phyloP scores from a whole-genome alignment of 2,329 filamentous ascomycete genomes.

The Tolypocladium ovalisporum region DNA sequence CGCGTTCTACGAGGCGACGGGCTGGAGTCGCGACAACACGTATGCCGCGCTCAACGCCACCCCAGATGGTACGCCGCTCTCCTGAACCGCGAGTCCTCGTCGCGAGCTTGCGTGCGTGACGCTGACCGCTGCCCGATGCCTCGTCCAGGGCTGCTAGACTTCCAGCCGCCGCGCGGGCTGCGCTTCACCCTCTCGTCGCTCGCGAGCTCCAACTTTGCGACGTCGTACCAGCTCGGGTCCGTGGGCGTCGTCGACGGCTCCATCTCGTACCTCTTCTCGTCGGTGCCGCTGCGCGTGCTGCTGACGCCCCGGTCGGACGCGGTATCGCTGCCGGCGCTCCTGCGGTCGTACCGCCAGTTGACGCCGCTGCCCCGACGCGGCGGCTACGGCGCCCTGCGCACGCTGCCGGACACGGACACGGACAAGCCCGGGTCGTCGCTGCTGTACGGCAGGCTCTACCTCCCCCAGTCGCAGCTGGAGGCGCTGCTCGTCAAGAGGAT shows the following conservation, averaged over 20 bases:
- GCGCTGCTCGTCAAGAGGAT: constrained; percentile 73
- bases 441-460: constrained; percentile 68
- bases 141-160: constrained; percentile 78
- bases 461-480: constrained; percentile 77
- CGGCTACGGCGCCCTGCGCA: constrained; percentile 1
- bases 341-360: constrained; percentile 74
- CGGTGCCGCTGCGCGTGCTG: constrained; percentile 59
- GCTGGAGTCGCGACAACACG: constrained; percentile 87
- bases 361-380: constrained; percentile 40
- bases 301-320: constrained; percentile 58
- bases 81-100: too few species aligned
- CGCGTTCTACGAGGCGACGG: constrained; percentile 76
- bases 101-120: neutral
- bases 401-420: constrained; percentile 3
- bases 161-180: constrained; percentile 73
- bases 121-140: neutral
- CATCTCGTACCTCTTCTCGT: constrained; percentile 94
- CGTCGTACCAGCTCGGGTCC: constrained; percentile 83
- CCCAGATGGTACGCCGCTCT: constrained; percentile 50
- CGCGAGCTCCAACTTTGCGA: constrained; percentile 85
- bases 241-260: constrained; percentile 90
- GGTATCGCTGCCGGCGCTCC: constrained; percentile 66
- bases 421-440: constrained; percentile 36
- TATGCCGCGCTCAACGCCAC: constrained; percentile 81
- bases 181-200: constrained; percentile 84